Evolutionary conservation across 495 filamentous ascomycete genomes (phyloP).

Genomic region (Delitschia confertaspora): DNA sequence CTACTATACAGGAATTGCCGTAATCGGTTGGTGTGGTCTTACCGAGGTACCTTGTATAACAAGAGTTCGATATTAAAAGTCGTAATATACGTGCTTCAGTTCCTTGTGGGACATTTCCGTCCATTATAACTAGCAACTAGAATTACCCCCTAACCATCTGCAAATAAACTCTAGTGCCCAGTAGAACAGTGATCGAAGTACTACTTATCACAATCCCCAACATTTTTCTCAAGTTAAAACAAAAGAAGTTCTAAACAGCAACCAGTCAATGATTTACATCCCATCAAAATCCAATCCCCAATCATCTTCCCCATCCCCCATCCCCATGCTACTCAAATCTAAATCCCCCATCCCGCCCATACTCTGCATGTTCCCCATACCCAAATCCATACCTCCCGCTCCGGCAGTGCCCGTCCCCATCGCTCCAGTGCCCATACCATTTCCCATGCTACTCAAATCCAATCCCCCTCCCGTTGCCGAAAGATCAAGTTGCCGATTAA

Average conservation of each 20-base stretch:
- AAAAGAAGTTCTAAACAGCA: background rate
- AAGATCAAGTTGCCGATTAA: constrained; percentile 20
- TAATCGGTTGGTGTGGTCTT: too few relatives aligned
- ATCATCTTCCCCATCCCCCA: constrained; percentile 23
- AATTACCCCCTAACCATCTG: background rate
- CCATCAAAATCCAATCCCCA: constrained; percentile 25
- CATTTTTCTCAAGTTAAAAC: background rate
- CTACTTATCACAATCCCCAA: background rate
- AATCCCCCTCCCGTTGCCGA: constrained; percentile 9
- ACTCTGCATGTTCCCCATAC: constrained; percentile 12
- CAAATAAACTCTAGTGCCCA: too few relatives aligned
- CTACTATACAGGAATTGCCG: too few relatives aligned
- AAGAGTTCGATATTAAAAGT: too few relatives aligned
- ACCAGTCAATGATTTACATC: constrained; percentile 5
- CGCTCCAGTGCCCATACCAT: too few relatives aligned
- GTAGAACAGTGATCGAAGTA: too few relatives aligned
- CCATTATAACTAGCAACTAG: too few relatives aligned
- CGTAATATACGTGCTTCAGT: too few relatives aligned
- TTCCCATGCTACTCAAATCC: constrained; percentile 13
- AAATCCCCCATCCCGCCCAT: constrained; percentile 13
- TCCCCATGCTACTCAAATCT: constrained; percentile 21
- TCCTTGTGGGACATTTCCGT: too few relatives aligned
- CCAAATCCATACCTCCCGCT: constrained; percentile 20
- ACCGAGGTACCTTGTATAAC: too few relatives aligned
- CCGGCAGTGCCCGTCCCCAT: constrained; percentile 7